Conservation (phyloP, 2,329 filamentous ascomycete species). For the Catunica adiposa region DNA sequence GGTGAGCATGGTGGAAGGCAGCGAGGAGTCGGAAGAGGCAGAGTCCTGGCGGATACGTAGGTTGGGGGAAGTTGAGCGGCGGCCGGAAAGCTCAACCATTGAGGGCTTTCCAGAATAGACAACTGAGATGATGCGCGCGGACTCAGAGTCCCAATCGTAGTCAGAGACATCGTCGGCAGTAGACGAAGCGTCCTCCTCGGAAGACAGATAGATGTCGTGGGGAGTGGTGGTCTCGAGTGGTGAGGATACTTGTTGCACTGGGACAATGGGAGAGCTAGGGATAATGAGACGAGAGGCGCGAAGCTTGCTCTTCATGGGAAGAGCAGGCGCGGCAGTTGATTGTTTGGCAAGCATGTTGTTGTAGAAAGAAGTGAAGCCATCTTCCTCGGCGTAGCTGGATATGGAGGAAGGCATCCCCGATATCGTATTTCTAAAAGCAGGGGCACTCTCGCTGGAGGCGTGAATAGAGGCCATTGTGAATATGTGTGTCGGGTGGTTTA, state of each 20-base stretch:
- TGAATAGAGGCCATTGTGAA: constrained; percentile 9
- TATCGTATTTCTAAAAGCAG: constrained; percentile 13
- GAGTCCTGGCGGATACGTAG: constrained; percentile 20
- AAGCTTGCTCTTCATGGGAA: constrained; percentile 30
- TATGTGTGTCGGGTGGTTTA: neutral
- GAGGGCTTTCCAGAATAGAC: constrained; percentile 43
- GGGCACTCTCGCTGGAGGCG: constrained; percentile 7
- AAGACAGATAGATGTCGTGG: constrained; percentile 47
- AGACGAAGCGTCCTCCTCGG: constrained; percentile 48
- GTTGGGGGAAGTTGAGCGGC: constrained; percentile 20
- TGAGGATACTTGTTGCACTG: neutral
- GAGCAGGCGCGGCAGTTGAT: constrained; percentile 20
- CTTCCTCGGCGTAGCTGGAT: constrained; percentile 15
- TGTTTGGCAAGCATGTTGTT: constrained; percentile 11
- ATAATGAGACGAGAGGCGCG: constrained; percentile 27
- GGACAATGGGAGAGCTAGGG: constrained; percentile 2
- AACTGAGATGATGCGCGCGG: constrained; percentile 40
- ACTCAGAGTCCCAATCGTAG: constrained; percentile 30
- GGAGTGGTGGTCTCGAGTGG: constrained; percentile 19
- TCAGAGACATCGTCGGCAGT: constrained; percentile 44
- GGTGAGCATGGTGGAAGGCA: constrained; percentile 12
- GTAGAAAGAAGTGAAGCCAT: constrained; percentile 9
- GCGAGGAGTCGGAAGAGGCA: constrained; percentile 16
- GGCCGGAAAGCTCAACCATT: constrained; percentile 32
- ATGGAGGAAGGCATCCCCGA: constrained; percentile 13